A percentile compares a stretch with the other conserved stretches of the same genome.
Evolutionary conservation across 495 filamentous ascomycete species (phyloP).

Genomic region (Penicillium roqueforti): DNA sequence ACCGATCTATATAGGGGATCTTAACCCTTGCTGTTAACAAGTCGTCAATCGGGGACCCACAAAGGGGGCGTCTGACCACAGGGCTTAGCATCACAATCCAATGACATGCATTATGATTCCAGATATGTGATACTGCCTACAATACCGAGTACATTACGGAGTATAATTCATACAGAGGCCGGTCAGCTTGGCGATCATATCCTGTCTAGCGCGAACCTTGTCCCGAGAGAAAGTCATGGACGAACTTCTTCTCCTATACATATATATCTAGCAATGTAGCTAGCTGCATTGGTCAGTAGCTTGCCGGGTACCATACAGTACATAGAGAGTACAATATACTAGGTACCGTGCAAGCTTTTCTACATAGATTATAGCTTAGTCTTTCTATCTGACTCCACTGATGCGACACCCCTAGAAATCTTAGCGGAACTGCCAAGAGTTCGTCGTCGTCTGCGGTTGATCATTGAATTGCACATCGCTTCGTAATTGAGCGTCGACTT

Average conservation of each 20-base stretch:
- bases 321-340: background rate
- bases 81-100: conserved; percentile 6
- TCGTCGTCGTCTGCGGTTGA: conserved; percentile 6
- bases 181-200: conserved; percentile 26
- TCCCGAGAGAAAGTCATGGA: conserved; percentile 5
- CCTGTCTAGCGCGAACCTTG: conserved; percentile 21
- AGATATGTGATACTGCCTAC: conserved; percentile 13
- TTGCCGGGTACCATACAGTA: too few species aligned
- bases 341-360: conserved; percentile 4
- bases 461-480: conserved; percentile 3
- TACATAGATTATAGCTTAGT: background rate
- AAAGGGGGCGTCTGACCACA: conserved; percentile 8
- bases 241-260: conserved; percentile 21
- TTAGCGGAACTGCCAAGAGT: conserved; percentile 11
- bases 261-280: conserved; percentile 10
- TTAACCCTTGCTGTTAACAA: conserved; percentile 10
- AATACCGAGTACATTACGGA: background rate
- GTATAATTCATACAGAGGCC: too few species aligned
- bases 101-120: conserved; percentile 9
- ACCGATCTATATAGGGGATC: conserved; percentile 9
- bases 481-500: background rate
- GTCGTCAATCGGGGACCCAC: conserved; percentile 3
- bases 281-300: conserved; percentile 14
- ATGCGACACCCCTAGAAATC: background rate
- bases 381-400: conserved; percentile 1